Percentiles rank a stretch among this genome's conserved stretches.
These are phyloP conservation scores for Berkeleyomyces basicola DNA, from an alignment of 2,329 filamentous ascomycete species.

Conservation along the genomic window DNA sequence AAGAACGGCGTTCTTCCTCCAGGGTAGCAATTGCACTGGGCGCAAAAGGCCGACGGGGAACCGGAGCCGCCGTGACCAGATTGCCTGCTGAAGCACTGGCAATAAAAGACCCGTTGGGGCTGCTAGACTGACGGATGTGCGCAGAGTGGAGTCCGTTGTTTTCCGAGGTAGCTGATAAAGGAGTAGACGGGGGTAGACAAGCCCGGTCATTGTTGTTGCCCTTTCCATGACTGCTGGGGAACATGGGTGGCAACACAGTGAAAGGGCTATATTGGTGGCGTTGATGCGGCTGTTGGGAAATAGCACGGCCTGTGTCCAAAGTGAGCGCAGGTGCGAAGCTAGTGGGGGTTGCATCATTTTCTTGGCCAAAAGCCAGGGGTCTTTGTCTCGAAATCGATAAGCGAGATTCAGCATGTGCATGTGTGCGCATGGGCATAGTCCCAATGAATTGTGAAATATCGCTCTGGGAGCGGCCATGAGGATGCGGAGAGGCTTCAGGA, in stretches of 20 bases:
- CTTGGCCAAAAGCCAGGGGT: neutral
- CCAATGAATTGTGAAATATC: conserved; percentile 12
- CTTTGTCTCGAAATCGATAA: conserved; percentile 9
- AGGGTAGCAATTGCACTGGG: conserved; percentile 13
- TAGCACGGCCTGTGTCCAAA: conserved; percentile 2
- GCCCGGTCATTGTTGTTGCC: neutral
- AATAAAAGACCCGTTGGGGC: conserved; percentile 4
- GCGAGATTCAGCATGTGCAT: conserved; percentile 8
- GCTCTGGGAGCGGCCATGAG: conserved; percentile 12
- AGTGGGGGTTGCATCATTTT: neutral
- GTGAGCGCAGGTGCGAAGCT: neutral
- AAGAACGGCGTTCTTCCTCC: conserved; percentile 11
- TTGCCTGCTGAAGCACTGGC: neutral
- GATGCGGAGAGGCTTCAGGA: neutral
- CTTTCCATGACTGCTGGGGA: neutral
- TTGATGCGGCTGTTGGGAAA: neutral
- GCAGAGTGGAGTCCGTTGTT: neutral
- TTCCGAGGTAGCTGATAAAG: neutral
- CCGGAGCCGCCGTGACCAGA: conserved; percentile 9
- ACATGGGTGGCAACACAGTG: conserved; percentile 4
- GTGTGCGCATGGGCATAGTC: conserved; percentile 7
- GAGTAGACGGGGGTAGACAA: conserved; percentile 5
- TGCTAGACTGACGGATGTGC: conserved; percentile 6
- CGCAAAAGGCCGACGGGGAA: conserved; percentile 11
- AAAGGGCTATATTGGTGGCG: neutral